Evolutionary conservation across 805 yeast species (phyloP).

Genomic region (Metschnikowia cerradonensis): DNA sequence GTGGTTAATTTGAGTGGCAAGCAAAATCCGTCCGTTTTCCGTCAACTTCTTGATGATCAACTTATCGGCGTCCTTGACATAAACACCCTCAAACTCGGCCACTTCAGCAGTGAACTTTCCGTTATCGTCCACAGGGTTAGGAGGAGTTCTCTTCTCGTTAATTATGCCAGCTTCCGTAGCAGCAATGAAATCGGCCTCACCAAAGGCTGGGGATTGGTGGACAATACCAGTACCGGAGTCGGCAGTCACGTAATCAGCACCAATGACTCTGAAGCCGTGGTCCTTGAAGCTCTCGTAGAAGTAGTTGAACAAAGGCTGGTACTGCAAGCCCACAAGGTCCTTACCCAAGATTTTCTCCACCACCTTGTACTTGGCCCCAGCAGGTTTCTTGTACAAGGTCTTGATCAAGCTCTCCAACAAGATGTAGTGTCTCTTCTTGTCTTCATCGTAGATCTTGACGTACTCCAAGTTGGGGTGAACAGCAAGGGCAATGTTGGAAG

Average conservation of each 20-base stretch:
- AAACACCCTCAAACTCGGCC: slow-evolving; percentile 68
- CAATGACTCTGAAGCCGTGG: slow-evolving; percentile 76
- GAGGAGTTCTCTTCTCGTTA: slow-evolving; percentile 63
- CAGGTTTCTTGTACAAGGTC: slow-evolving; percentile 90
- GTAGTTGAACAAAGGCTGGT: slow-evolving; percentile 79
- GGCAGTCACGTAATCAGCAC: slow-evolving; percentile 78
- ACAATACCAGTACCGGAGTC: slow-evolving; percentile 99
- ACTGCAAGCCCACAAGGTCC: slow-evolving; percentile 73
- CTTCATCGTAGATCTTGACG: slow-evolving; percentile 88
- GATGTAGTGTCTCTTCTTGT: slow-evolving; percentile 73
- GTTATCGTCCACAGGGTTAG: slow-evolving; percentile 91
- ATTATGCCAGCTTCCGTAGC: slow-evolving; percentile 75
- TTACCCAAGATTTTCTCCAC: slow-evolving; percentile 78
- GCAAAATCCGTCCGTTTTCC: slow-evolving; percentile 68
- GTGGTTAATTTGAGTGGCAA: slow-evolving; percentile 82
- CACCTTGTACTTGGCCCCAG: slow-evolving; percentile 78
- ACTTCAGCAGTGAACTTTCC: slow-evolving; percentile 82
- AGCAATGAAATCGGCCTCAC: slow-evolving; percentile 95
- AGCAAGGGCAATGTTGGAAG: slow-evolving; percentile 87
- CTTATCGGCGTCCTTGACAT: slow-evolving; percentile 95
- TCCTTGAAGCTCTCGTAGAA: slow-evolving; percentile 73
- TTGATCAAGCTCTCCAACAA: slow-evolving; percentile 78
- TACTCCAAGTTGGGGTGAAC: slow-evolving; percentile 90
- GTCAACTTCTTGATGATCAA: slow-evolving; percentile 82
- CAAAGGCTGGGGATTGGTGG: slow-evolving; percentile 97